Percentiles rank a stretch among this genome's conserved stretches.
phyloP scores from a whole-genome alignment of 1,284 basidiomycete genomes.

The Ganoderma leucocontextum region DNA sequence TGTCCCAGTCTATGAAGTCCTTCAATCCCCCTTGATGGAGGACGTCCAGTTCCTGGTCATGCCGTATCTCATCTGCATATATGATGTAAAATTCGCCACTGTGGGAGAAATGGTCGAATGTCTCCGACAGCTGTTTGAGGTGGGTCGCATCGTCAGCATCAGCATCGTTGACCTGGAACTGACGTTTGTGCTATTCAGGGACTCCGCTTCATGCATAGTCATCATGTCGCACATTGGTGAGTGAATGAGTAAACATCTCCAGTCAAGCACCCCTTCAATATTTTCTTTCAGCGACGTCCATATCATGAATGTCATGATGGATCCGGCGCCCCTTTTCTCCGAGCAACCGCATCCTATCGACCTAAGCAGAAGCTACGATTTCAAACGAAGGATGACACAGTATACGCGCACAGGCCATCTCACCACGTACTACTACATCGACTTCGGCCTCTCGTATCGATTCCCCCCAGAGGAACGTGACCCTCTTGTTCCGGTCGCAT shows the following conservation, averaged over 20 bases:
- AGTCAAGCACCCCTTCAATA: not conserved
- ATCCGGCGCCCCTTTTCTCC: constrained; percentile 41
- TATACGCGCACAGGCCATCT: constrained; percentile 39
- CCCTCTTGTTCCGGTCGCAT: constrained; percentile 39
- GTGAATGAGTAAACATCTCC: not conserved
- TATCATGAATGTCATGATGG: constrained; percentile 50
- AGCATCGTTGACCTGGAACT: not conserved
- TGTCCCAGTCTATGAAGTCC: constrained; percentile 37
- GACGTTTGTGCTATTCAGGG: constrained; percentile 18
- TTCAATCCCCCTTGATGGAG: constrained; percentile 30
- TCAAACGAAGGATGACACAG: constrained; percentile 32
- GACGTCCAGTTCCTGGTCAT: constrained; percentile 36
- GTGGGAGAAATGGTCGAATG: constrained; percentile 41
- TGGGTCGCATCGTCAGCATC: constrained; percentile 8
- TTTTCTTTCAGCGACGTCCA: constrained; percentile 47
- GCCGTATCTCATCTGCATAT: constrained; percentile 35
- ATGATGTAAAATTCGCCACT: constrained; percentile 35
- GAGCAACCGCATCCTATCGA: constrained; percentile 40
- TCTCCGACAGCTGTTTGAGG: constrained; percentile 39
- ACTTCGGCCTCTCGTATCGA: constrained; percentile 46
- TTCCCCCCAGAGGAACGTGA: not conserved
- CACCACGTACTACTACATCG: constrained; percentile 43
- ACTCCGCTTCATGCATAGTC: constrained; percentile 32
- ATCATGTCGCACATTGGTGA: constrained; percentile 34
- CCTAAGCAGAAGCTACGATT: constrained; percentile 24